phyloP scores from a whole-genome alignment of 192 early-diverging fungal genomes.

The Coemansia umbellata region DNA sequence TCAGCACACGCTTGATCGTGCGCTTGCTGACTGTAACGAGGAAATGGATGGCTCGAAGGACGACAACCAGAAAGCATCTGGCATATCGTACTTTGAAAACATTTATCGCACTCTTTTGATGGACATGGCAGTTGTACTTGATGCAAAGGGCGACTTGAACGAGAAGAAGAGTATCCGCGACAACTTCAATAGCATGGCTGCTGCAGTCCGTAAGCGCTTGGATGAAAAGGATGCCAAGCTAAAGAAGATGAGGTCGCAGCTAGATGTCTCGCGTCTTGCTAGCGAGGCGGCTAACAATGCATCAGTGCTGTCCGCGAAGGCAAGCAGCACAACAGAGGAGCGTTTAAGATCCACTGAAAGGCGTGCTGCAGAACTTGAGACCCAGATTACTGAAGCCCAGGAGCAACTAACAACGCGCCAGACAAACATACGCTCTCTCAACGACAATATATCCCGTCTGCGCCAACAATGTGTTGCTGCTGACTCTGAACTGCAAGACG shows the following conservation, averaged over 20 bases:
- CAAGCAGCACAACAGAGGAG: conserved; percentile 6
- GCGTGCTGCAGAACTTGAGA: conserved; percentile 10
- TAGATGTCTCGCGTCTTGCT: conserved; percentile 11
- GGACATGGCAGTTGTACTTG: conserved; percentile 25
- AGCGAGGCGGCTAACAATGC: conserved; percentile 7
- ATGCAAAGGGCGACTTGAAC: conserved; percentile 29
- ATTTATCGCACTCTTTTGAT: conserved; percentile 36
- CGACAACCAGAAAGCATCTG: background rate
- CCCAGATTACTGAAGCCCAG: conserved; percentile 21
- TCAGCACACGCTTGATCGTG: conserved; percentile 31
- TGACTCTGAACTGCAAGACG: conserved; percentile 20
- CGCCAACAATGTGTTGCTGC: conserved; percentile 19
- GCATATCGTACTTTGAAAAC: conserved; percentile 8
- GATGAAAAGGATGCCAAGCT: conserved; percentile 19
- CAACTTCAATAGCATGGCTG: conserved; percentile 39
- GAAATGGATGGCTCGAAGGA: background rate
- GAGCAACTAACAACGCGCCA: conserved; percentile 24
- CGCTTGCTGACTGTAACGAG: conserved; percentile 6
- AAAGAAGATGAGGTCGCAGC: conserved; percentile 1
- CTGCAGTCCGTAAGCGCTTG: conserved; percentile 26
- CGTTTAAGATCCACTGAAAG: conserved; percentile 8
- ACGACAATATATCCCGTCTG: conserved; percentile 15
- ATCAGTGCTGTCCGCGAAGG: conserved; percentile 2
- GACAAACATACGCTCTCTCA: conserved; percentile 16
- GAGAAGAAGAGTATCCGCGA: conserved; percentile 34